Evolutionary conservation across 1,284 basidiomycete genomes (phyloP).

Genomic region (Cutaneotrichosporon spelunceum): DNA sequence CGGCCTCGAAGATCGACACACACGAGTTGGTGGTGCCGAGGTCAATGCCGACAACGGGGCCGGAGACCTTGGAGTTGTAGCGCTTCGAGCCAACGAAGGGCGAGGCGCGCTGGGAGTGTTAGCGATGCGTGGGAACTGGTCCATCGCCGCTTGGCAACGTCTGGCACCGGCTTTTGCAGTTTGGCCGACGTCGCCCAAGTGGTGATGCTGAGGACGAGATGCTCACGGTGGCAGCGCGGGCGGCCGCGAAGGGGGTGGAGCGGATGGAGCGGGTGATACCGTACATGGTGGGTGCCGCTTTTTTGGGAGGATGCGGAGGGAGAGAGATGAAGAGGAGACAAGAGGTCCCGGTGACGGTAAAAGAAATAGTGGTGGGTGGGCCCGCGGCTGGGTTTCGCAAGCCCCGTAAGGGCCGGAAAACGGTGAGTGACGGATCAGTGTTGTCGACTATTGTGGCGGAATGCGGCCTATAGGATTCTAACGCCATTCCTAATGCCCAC

Average conservation of each 20-base stretch:
- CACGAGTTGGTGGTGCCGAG: slow-evolving; percentile 70
- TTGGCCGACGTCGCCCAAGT: not conserved
- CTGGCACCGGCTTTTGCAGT: not conserved
- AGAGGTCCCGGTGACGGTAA: not conserved
- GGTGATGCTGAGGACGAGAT: not conserved
- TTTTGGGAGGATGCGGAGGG: slow-evolving; percentile 12
- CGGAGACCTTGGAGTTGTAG: slow-evolving; percentile 54
- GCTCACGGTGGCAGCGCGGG: slow-evolving; percentile 32
- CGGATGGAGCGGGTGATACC: slow-evolving; percentile 41
- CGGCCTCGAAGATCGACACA: slow-evolving; percentile 93
- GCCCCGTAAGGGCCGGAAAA: not conserved
- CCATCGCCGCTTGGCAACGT: not conserved
- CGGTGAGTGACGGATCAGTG: not conserved
- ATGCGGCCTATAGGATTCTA: not conserved
- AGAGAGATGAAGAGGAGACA: slow-evolving; percentile 8
- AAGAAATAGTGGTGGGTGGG: not conserved
- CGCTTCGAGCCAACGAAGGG: slow-evolving; percentile 44
- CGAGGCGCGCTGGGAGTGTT: slow-evolving; percentile 34
- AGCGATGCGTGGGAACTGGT: not conserved
- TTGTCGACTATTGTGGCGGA: not conserved
- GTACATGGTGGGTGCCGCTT: slow-evolving; percentile 34
- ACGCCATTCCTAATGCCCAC: not conserved
- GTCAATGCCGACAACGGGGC: slow-evolving; percentile 57
- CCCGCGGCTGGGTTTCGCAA: too few relatives aligned
- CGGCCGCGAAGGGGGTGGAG: slow-evolving; percentile 23